phyloP scores from a whole-genome alignment of 2,329 filamentous ascomycete species.

The Pezicula neosporulosa region DNA sequence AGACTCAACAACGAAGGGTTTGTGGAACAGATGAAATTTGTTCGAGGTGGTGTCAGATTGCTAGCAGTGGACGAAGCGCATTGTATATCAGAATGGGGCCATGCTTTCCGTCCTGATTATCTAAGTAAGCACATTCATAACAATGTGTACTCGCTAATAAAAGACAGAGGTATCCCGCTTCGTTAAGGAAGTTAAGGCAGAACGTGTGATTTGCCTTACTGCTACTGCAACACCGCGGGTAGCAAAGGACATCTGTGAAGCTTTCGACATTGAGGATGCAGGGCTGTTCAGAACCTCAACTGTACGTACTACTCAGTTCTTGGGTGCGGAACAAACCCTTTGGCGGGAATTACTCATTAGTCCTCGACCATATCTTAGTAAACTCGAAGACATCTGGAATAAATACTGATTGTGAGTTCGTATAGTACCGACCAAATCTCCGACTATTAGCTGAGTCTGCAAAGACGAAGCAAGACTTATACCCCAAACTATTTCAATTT shows the following conservation, averaged over 20 bases:
- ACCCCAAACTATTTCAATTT: constrained; percentile 42
- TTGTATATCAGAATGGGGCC: constrained; percentile 55
- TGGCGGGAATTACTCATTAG: no score
- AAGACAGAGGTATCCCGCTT: constrained; percentile 47
- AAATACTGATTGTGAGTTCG: no score
- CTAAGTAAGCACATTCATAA: constrained; percentile 31
- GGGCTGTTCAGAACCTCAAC: constrained; percentile 57
- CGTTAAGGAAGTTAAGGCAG: constrained; percentile 49
- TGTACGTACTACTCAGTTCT: no score
- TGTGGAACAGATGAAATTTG: constrained; percentile 49
- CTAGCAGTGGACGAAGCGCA: constrained; percentile 57
- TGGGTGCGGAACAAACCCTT: no score
- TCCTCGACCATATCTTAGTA: no score
- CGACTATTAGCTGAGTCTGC: constrained; percentile 47
- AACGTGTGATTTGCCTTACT: constrained; percentile 56
- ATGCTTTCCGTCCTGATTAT: constrained; percentile 47
- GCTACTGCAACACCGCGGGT: constrained; percentile 56
- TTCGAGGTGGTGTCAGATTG: constrained; percentile 52
- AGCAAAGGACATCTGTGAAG: constrained; percentile 49
- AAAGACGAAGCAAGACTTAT: constrained; percentile 39
- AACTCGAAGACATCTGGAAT: no score
- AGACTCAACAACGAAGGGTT: constrained; percentile 59
- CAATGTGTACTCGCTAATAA: not conserved
- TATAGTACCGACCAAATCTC: constrained; percentile 47
- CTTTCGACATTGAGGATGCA: constrained; percentile 44